These are phyloP conservation scores for Artemisia tridentata DNA, from an alignment of 129 eudicot species.

Conservation along the genomic window DNA sequence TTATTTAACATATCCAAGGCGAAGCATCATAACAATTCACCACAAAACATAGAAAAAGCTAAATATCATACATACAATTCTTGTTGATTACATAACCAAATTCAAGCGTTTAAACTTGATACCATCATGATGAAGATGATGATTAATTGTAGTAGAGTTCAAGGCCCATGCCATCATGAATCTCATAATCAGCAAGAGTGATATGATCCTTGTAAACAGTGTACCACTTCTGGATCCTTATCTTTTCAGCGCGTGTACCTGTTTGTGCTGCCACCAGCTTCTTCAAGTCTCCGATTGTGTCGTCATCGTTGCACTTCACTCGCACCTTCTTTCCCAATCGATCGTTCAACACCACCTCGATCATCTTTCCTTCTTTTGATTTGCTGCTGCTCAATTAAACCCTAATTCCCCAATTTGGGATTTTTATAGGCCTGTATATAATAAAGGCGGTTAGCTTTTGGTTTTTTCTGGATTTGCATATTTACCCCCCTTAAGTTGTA, in stretches of 20 bases:
- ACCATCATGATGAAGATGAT: not conserved
- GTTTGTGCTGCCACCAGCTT: slow-evolving; percentile 94
- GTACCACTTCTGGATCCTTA: slow-evolving; percentile 89
- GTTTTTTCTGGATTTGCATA: no score
- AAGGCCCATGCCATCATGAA: slow-evolving; percentile 96
- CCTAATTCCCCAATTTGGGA: slow-evolving; percentile 15
- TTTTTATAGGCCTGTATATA: no score
- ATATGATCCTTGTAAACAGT: slow-evolving; percentile 80
- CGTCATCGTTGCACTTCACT: slow-evolving; percentile 92
- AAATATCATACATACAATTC: no score
- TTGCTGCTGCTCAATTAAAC: slow-evolving; percentile 12
- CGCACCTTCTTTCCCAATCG: slow-evolving; percentile 91
- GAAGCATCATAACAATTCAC: no score
- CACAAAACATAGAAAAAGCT: no score
- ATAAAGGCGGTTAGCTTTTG: no score
- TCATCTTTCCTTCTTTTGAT: slow-evolving; percentile 38
- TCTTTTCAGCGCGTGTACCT: slow-evolving; percentile 83
- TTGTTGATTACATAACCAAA: no score
- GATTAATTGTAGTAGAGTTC: slow-evolving; percentile 76
- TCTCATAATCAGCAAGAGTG: slow-evolving; percentile 81
- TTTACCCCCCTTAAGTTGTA: no score
- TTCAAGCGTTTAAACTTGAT: not conserved
- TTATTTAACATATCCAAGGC: no score
- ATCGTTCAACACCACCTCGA: slow-evolving; percentile 94
- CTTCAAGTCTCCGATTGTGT: slow-evolving; percentile 86